Conservation (phyloP, 805 yeast species). For the Yarrowia keelungensis region DNA sequence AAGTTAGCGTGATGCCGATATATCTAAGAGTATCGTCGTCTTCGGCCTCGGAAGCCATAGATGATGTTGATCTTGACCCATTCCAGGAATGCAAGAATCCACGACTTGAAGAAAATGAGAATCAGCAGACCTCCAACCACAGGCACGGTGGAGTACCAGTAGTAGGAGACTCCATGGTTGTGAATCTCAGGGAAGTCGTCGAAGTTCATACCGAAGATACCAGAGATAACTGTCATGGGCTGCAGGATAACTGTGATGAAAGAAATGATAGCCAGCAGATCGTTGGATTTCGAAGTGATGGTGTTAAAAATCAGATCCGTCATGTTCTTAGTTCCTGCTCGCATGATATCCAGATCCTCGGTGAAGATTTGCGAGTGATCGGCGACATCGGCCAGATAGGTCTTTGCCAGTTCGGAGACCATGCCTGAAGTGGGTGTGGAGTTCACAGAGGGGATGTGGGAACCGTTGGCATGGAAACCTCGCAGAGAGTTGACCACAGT, state of each 20-base stretch:
- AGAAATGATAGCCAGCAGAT: slow-evolving; percentile 61
- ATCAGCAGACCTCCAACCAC: slow-evolving; percentile 30
- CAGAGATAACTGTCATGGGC: slow-evolving; percentile 66
- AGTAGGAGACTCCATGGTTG: slow-evolving; percentile 28
- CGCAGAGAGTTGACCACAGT: slow-evolving; percentile 57
- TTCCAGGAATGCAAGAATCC: slow-evolving; percentile 20
- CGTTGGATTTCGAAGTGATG: slow-evolving; percentile 61
- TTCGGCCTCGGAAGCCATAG: slow-evolving; percentile 8
- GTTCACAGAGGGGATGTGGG: slow-evolving; percentile 26
- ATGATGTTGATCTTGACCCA: slow-evolving; percentile 31
- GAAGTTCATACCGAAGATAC: slow-evolving; percentile 67
- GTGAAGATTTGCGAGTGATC: slow-evolving; percentile 62
- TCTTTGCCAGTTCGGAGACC: slow-evolving; percentile 55
- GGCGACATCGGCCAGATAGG: slow-evolving; percentile 62
- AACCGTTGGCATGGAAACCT: slow-evolving; percentile 48
- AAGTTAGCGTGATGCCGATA: background rate
- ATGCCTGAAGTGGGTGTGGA: slow-evolving; percentile 7
- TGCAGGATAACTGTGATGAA: slow-evolving; percentile 64
- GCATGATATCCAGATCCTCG: slow-evolving; percentile 63
- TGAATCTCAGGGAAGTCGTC: slow-evolving; percentile 53
- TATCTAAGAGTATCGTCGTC: slow-evolving; percentile 11
- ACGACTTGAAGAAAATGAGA: slow-evolving; percentile 17
- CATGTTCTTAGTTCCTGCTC: slow-evolving; percentile 58
- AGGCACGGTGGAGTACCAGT: slow-evolving; percentile 38
- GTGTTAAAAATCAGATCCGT: slow-evolving; percentile 64